Base-by-base conservation (phyloP, 257 asterid genomes). In the Pogostemon cablin region DNA sequence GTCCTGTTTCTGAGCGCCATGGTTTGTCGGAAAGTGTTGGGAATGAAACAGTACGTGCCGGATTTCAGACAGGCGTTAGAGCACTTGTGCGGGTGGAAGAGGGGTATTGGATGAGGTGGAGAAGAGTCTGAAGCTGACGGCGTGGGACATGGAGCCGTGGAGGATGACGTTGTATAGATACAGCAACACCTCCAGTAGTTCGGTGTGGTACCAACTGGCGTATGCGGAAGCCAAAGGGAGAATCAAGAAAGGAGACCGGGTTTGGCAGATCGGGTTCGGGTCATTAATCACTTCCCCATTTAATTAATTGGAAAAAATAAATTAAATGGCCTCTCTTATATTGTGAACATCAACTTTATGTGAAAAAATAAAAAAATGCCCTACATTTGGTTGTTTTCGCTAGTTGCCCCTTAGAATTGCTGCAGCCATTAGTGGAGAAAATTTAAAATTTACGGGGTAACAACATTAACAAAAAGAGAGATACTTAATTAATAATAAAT, bases 171-270 rank as follows among this genome's bases (percentile, higher is more conserved):
- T 82, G 1, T 72, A 74, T 56, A 63, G 79, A 67, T 82, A 75
- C 55, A 68, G 82, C 0, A 79, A 82, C 44, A 82, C 84, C 6
- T 82, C 87, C 1, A 62, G 67, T 9, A 62, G 71, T 3, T 73
- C 77, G 0, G 1, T 73, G 5, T 73, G 72, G 77, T 73, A 73
- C 9, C 67, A 73, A 17, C 65, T 79, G 38, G 83, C 80, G 0
- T 82, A 82, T 9, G 50, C 72, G 2, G 87, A 82, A 63, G 82
- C 84, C 0, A 82, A 79, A 12, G 87, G 87, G 59, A 56, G 86
- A 15, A 60, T 82, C 12, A 37, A 9, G 6, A 73, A 69, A 35
- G 83, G 86, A 58, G 79, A 73, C n/a, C 71, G 77, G 6, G 52
- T 73, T 65, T 73, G 77, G 77, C 77, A 73, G 55, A 79, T 82